These are phyloP conservation scores for Pythium dissotocum DNA, from an alignment of 352 stramenopile genomes.

Conservation along the genomic window DNA sequence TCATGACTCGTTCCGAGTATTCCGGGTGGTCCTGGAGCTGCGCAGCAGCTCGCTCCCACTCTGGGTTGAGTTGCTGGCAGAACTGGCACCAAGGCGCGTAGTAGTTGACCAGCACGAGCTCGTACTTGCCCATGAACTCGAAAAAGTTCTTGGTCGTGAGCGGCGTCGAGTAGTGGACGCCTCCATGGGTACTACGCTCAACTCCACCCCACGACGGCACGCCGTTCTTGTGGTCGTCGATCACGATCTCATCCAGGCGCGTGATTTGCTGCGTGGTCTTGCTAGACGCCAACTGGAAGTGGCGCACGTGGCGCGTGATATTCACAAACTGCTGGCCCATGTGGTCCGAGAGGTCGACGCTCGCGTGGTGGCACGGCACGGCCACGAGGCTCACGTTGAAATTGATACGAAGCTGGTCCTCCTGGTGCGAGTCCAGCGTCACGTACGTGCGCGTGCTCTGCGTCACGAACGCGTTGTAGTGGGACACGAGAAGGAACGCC, in stretches of 20 bases:
- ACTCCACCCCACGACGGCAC: conserved; percentile 67
- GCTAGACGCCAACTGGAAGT: conserved; percentile 59
- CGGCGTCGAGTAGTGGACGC: conserved; percentile 74
- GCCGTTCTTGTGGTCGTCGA: conserved; percentile 62
- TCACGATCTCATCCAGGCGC: conserved; percentile 69
- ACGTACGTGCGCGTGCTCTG: conserved; percentile 56
- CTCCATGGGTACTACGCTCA: conserved; percentile 44
- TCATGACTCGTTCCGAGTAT: conserved; percentile 75
- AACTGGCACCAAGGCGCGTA: conserved; percentile 84
- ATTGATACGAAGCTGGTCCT: conserved; percentile 82
- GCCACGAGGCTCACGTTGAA: conserved; percentile 84
- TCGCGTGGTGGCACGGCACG: conserved; percentile 68
- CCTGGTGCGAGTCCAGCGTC: conserved; percentile 72
- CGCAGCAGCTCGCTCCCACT: conserved; percentile 74
- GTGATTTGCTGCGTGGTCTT: conserved; percentile 31
- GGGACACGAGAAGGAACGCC: conserved; percentile 47
- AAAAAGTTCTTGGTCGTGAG: conserved; percentile 69
- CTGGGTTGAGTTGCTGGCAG: conserved; percentile 70
- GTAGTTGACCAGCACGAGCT: conserved; percentile 85
- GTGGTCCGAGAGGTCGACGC: conserved; percentile 79
- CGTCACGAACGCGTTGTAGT: conserved; percentile 57
- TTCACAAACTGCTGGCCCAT: conserved; percentile 78
- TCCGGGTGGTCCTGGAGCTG: conserved; percentile 75
- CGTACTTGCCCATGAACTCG: conserved; percentile 82
- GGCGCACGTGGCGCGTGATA: conserved; percentile 78